phyloP scores from a whole-genome alignment of 2,329 filamentous ascomycete species.

The Aspergillus sergii region DNA sequence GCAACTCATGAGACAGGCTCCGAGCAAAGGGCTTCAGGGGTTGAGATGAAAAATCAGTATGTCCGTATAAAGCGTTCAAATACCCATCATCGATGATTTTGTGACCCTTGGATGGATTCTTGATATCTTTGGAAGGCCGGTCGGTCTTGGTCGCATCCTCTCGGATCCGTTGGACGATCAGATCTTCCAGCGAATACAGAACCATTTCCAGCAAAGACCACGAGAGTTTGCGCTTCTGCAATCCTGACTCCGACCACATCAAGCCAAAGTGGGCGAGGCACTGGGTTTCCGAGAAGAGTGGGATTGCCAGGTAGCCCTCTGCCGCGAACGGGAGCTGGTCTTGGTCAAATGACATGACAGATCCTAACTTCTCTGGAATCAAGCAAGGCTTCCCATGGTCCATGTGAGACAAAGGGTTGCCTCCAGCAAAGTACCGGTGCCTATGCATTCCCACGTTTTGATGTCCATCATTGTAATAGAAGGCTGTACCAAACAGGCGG shows the following conservation, averaged over 20 bases:
- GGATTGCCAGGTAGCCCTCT: conserved; percentile 69
- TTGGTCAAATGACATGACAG: conserved; percentile 61
- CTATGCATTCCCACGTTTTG: conserved; percentile 56
- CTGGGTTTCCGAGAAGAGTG: conserved; percentile 65
- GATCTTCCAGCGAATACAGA: conserved; percentile 68
- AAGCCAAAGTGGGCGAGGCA: conserved; percentile 72
- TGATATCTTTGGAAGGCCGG: conserved; percentile 27
- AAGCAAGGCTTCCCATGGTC: conserved; percentile 71
- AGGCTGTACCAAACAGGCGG: conserved; percentile 65
- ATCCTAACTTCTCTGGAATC: conserved; percentile 63
- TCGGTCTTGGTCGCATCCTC: conserved; percentile 49
- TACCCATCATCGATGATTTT: conserved; percentile 28
- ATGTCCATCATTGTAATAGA: conserved; percentile 66
- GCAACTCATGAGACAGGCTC: conserved; percentile 70
- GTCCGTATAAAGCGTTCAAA: conserved; percentile 57
- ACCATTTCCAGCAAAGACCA: conserved; percentile 71
- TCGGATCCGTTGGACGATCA: conserved; percentile 62
- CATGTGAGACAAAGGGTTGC: conserved; percentile 69
- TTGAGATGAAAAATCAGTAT: conserved; percentile 59
- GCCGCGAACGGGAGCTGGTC: conserved; percentile 63
- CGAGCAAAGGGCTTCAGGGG: conserved; percentile 72
- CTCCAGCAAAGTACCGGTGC: conserved; percentile 67
- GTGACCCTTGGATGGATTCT: conserved; percentile 25
- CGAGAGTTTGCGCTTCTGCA: conserved; percentile 56
- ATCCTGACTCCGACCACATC: conserved; percentile 69